Conservation (phyloP, 371 early-diverging fungal genomes). For the Mucor saturninus region DNA sequence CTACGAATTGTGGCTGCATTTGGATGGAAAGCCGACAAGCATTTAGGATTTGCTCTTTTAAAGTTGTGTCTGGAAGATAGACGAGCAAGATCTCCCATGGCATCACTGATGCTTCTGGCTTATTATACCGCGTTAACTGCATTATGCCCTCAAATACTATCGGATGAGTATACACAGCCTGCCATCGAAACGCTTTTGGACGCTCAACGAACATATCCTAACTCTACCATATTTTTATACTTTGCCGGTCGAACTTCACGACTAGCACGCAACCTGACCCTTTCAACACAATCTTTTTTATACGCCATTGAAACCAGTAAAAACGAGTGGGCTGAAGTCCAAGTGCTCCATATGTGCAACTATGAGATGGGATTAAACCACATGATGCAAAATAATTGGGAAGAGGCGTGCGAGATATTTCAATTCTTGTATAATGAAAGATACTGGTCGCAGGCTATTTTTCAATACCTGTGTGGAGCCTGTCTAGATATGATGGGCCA, state of each 20-base stretch:
- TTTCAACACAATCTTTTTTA: conserved; percentile 47
- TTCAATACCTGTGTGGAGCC: conserved; percentile 55
- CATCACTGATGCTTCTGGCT: conserved; percentile 55
- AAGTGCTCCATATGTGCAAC: conserved; percentile 41
- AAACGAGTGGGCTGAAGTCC: conserved; percentile 47
- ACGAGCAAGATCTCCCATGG: conserved; percentile 59
- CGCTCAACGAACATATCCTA: conserved; percentile 53
- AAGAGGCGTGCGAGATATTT: conserved; percentile 43
- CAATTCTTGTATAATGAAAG: conserved; percentile 36
- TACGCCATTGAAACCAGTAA: conserved; percentile 45
- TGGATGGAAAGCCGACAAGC: conserved; percentile 63
- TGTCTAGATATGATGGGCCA: conserved; percentile 52
- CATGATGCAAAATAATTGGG: conserved; percentile 58
- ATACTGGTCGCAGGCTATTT: conserved; percentile 56
- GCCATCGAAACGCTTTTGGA: conserved; percentile 60
- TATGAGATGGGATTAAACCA: conserved; percentile 62
- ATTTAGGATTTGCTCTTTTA: conserved; percentile 60
- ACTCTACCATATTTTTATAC: conserved; percentile 63
- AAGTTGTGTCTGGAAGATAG: conserved; percentile 54
- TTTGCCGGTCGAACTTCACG: conserved; percentile 60
- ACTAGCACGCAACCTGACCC: conserved; percentile 34
- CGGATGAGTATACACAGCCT: conserved; percentile 38
- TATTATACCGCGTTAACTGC: conserved; percentile 42
- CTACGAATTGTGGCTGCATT: conserved; percentile 54
- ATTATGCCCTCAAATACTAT: conserved; percentile 45